A percentile compares a stretch with the other conserved stretches of the same genome.
phyloP scores from a whole-genome alignment of 2,329 filamentous ascomycete species.

The Curvularia hawaiiensis region DNA sequence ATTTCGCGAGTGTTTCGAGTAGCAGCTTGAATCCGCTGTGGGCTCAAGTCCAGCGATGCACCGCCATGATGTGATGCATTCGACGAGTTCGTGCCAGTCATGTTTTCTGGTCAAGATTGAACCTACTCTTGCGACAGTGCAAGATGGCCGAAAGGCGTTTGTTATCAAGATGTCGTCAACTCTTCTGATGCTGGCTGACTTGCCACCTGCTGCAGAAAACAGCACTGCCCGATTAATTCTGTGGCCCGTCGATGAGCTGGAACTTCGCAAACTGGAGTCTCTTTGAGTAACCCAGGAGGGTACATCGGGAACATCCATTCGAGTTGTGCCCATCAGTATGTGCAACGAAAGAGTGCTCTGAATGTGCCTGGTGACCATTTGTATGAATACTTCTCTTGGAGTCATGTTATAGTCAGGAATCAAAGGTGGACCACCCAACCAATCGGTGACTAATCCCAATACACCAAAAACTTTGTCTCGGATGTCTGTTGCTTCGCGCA shows the following conservation, averaged over 20 bases:
- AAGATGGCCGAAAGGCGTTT: neutral
- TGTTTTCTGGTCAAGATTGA: neutral
- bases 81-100: neutral
- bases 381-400: constrained; percentile 5
- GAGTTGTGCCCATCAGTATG: neutral
- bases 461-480: constrained; percentile 21
- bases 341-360: neutral
- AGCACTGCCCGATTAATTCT: neutral
- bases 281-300: constrained; percentile 7
- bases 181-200: neutral
- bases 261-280: neutral
- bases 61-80: neutral
- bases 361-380: neutral
- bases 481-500: constrained; percentile 14
- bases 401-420: constrained; percentile 5
- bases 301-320: neutral
- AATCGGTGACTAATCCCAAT: constrained; percentile 17
- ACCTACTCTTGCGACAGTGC: neutral
- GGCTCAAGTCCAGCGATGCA: neutral
- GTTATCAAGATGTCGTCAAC: neutral
- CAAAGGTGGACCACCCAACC: constrained; percentile 10
- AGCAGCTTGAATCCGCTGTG: neutral
- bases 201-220: neutral
- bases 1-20: neutral
- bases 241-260: neutral